Evolutionary conservation across 306 rosid species (phyloP), one percentile per base, ranked within the genome.

Genomic region (Quercus engelmannii): DNA sequence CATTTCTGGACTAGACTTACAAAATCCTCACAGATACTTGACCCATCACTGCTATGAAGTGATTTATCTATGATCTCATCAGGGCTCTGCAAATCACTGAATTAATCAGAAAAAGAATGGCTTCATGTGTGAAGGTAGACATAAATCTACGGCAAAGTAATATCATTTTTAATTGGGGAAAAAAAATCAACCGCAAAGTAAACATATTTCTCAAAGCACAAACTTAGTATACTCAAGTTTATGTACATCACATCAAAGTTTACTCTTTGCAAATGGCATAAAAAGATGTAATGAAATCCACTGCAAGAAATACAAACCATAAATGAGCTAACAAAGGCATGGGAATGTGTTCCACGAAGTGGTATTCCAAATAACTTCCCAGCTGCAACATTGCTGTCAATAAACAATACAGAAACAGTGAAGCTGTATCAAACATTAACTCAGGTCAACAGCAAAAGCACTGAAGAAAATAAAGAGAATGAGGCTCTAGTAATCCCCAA

Each of bases 301-400:
- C 75, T 52, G 82, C 79, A 83, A 74, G 76, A 85, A 69, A 73
- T 68, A 89, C 98, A 54, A 58, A 96, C 99, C 98, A 93, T 89
- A 82, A 88, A 96, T 76, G 99, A 96, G 92, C 99, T 96, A 85
- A 96, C 94, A 38, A 96, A 96, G 81, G 99, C 99, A 93, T 96
- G 99, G 61, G 99, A 96, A 87, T 96, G 99, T 61, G 99, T 96
- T 74, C 99, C 99, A 74, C 97, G 93, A 69, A 96, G 97, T 28
- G 99, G 98, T 79, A 96, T 96, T 79, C 97, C 94, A 57, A 96
- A 96, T 85, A 91, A 84, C 86, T 83, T 93, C 84, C 99, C 99
- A 71, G 99, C 99, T 41, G 98, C 98, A 81, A 93, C 99, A 85
- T 96, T 96, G 89, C 99, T 96, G 87, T 78, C 81, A 79, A 68